Base-by-base conservation (phyloP, 2,329 filamentous ascomycete species). In the Chrysoporthe cubensis region DNA sequence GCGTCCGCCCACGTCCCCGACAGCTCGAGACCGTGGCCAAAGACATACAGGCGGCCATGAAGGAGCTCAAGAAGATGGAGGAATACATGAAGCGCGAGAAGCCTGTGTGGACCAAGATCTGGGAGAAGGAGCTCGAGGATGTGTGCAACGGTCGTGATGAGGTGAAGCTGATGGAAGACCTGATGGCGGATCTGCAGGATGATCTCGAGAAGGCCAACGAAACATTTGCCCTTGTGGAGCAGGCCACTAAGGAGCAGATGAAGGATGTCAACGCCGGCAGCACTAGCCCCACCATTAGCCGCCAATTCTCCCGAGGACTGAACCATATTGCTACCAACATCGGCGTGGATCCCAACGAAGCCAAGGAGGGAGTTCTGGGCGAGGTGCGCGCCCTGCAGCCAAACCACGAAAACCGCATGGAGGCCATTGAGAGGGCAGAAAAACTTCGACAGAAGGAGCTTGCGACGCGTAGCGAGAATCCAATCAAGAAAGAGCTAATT, bases 61-160 rank as follows among this genome's bases (percentile, higher is more conserved):
- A 93, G 75, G 94, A 97, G 75, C 88, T 99, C 71, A 96, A 93
- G 85, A 94, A 92, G 81, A 91, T 99, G 86, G 92, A 97, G 76
- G 94, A 97, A 18, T 97, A 92, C 82, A 87, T 99, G 81, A 90
- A 90, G 74, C 88, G 88, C 59, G 96, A 99, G 85, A 97, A 97
- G 79, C 96, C 96, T 0, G 85, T 97, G 67, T 99, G 96, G 95
- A 97, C 94, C 65, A 97, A 97, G 87, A 97, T 98, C 71, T 99
- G 96, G 96, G 95, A 98, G 86, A 94, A 96, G 80, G 94, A 98
- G 78, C 84, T 99, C 58, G 93, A 98, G 78, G 90, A 95, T 64
- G 95, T 99, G 2, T 98, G 96, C 80, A 94, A 97, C 77, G 96
- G 97, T 75, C 90, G 94, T 72, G 95, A 98, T 76, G 90, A 97